Base-by-base conservation (phyloP, 2,329 filamentous ascomycete genomes). In the Coniochaeta sp. region DNA sequence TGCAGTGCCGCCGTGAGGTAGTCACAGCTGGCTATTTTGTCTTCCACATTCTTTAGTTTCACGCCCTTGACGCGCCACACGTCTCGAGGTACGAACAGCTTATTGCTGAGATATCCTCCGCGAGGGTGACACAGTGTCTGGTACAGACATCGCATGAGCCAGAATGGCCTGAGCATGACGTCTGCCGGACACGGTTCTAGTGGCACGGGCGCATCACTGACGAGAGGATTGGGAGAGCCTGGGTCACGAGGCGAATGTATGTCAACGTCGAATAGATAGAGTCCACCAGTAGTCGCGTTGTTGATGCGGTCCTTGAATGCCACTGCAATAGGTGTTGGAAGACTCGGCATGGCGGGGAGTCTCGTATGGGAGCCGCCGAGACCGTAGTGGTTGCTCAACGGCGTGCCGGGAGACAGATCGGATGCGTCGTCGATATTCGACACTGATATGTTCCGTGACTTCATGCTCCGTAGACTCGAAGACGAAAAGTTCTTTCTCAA, bases 21-120 rank as follows among this genome's bases (percentile, higher is more conserved):
- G 72, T 99, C 95, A 71, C 93, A 97, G 64, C 92, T 91, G 14
- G 90, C 84, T 59, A 97, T 88, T 77, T 99, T 99, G 68, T 99
- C 95, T 65, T 99, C 95, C 0, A 98, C 70, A 36, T 88, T 88
- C 75, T 92, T 95, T 26, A 99, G 81, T 75, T 96, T 98, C 59
- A 97, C 93, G 31, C 91, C 92, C 70, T 93, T 93, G 8, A 97
- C 93, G 60, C 87, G 85, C 95, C 95, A 99, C 3, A 95, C 91
- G 70, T 98, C 93, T 58, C 90, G 85, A 6, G 95, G 93, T 6
- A 99, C 84, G 70, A 99, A 99, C 0, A 99, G 82, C 67, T 92
- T 93, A 24, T 88, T 93, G 59, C 93, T 96, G 22, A 99, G 71
- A 70, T 97, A 99, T 17, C 93, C 95, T 40, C 95, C 95, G 26